phyloP scores from a whole-genome alignment of 2,329 filamentous ascomycete species.

The Rhynchosporium agropyri region DNA sequence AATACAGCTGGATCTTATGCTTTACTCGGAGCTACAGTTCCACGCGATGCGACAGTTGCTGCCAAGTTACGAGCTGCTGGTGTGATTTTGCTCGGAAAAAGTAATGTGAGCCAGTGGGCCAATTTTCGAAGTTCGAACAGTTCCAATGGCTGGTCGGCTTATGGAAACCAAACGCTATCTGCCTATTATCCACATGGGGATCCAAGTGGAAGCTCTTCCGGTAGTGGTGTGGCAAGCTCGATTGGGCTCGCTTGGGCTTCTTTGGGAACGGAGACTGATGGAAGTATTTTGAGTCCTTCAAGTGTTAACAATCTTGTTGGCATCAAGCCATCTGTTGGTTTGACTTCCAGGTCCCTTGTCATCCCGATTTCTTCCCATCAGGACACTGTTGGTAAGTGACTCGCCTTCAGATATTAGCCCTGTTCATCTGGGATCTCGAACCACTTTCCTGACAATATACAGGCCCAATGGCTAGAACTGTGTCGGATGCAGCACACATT shows the following conservation, averaged over 20 bases:
- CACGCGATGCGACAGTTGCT: slow-evolving; percentile 35
- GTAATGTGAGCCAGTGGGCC: slow-evolving; percentile 56
- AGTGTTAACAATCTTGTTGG: slow-evolving; percentile 62
- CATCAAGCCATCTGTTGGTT: slow-evolving; percentile 68
- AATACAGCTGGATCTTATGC: slow-evolving; percentile 42
- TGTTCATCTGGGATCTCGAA: not conserved
- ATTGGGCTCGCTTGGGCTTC: slow-evolving; percentile 61
- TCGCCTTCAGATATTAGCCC: not conserved
- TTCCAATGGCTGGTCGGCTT: slow-evolving; percentile 65
- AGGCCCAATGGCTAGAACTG: slow-evolving; percentile 62
- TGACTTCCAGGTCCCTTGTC: slow-evolving; percentile 63
- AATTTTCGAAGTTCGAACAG: slow-evolving; percentile 61
- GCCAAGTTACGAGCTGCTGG: slow-evolving; percentile 35
- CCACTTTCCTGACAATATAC: slow-evolving; percentile 36
- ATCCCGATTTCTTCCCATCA: slow-evolving; percentile 67
- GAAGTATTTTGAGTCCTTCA: slow-evolving; percentile 62
- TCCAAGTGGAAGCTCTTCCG: slow-evolving; percentile 63
- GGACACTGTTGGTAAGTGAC: slow-evolving; percentile 65
- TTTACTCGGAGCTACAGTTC: slow-evolving; percentile 33
- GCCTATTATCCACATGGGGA: slow-evolving; percentile 65
- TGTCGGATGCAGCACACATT: slow-evolving; percentile 65
- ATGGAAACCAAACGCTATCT: slow-evolving; percentile 62
- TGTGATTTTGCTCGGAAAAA: slow-evolving; percentile 42
- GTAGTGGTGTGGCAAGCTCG: slow-evolving; percentile 61
- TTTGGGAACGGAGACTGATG: slow-evolving; percentile 66